Conservation (phyloP, 2,329 filamentous ascomycete species). For the Colletotrichum sp. region DNA sequence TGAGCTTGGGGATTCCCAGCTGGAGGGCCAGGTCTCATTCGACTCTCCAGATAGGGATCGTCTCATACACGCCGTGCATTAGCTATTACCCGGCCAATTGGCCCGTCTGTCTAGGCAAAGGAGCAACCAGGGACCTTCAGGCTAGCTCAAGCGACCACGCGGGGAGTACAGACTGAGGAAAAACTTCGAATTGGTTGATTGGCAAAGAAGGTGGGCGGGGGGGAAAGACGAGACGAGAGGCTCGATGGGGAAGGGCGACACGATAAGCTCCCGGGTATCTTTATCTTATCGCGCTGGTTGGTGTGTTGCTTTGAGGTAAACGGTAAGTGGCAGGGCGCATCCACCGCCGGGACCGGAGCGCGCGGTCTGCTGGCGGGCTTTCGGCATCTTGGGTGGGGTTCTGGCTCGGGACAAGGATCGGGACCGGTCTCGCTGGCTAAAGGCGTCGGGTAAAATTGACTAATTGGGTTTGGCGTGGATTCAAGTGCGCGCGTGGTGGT, state of each 20-base stretch:
- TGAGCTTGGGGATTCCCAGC: background rate
- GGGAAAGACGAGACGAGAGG: conserved; percentile 8
- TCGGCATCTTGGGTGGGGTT: background rate
- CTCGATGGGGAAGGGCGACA: conserved; percentile 9
- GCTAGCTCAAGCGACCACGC: background rate
- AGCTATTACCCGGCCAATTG: background rate
- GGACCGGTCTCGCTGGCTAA: background rate
- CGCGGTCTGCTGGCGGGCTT: background rate
- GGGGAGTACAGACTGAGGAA: background rate
- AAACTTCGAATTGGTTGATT: background rate
- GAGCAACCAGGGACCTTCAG: background rate
- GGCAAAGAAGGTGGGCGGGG: background rate
- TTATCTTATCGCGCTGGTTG: conserved; percentile 7
- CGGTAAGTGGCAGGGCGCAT: background rate
- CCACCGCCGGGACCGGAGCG: conserved; percentile 2
- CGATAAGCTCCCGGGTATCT: conserved; percentile 20
- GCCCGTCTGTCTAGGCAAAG: background rate
- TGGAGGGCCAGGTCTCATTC: background rate
- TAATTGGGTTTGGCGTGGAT: background rate
- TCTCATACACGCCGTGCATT: conserved; percentile 4
- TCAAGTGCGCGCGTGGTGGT: background rate
- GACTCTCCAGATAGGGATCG: conserved; percentile 1
- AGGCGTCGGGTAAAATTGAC: background rate
- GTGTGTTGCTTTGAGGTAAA: background rate
- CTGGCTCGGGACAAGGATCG: background rate